Evolutionary conservation across 106 monocot species (phyloP).

Genomic region (Dendrobium officinale): DNA sequence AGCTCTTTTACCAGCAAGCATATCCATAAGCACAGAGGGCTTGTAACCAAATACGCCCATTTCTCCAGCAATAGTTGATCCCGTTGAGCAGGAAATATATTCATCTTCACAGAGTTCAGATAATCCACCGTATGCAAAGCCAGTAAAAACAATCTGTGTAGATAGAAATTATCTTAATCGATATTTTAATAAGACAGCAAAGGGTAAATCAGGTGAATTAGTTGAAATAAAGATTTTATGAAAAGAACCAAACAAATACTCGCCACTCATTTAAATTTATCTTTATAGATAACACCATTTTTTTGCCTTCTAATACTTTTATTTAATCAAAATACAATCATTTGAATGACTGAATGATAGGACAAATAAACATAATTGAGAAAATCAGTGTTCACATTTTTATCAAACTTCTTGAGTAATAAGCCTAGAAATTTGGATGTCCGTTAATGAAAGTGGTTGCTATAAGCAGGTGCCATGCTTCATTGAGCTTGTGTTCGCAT

Average conservation of each 20-base stretch:
- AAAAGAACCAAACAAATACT: background rate
- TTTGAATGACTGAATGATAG: background rate
- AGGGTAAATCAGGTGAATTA: background rate
- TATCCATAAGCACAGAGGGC: constrained; percentile 96
- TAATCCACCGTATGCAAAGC: constrained; percentile 95
- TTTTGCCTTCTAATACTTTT: background rate
- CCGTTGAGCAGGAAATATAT: constrained; percentile 96
- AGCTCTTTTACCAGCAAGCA: constrained; percentile 99
- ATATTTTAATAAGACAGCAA: background rate
- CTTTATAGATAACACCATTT: background rate
- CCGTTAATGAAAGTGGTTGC: background rate
- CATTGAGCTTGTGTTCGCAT: background rate
- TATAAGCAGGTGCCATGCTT: background rate
- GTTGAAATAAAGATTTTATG: background rate
- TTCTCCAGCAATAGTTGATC: constrained; percentile 91
- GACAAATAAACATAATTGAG: background rate
- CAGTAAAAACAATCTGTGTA: constrained; percentile 89
- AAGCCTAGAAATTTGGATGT: background rate
- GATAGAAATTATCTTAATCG: background rate
- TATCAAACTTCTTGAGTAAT: background rate
- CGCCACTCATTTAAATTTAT: background rate
- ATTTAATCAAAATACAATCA: background rate
- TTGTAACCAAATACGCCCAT: constrained; percentile 97
- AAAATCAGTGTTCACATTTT: background rate
- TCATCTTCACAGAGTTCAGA: constrained; percentile 95